Base-by-base conservation (phyloP, 176 grass and related monocot species). In the Canna indica region DNA sequence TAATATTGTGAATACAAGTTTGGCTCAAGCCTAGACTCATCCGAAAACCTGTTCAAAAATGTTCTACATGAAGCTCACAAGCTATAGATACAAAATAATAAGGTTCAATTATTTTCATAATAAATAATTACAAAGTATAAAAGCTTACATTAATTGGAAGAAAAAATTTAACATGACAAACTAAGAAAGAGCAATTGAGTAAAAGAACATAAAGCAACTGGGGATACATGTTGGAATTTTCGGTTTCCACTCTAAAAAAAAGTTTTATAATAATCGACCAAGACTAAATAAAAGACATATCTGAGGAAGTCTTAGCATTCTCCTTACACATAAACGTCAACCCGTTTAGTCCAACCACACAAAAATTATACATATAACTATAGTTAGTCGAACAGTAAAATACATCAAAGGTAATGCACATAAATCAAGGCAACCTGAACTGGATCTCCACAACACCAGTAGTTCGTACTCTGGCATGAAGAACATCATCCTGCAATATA, bases 391-490 rank as follows among this genome's bases (percentile, higher is more conserved):
- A 18, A 4, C 5, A 50, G 11, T 50, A 50, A 50, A 50, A 50
- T 50, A 4, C 2, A 61, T 30, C 16, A 30, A 28, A 28, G 30
- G 20, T 4, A 22, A 36, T 13, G 17, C 13, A 65, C 33, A 20
- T 65, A 65, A 33, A 38, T 65, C 16, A 32, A 73, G 25, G 67
- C 72, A 78, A 97, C 94, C 89, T 97, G 75, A 97, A 97, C 26
- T 97, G 94, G 67, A 85, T 97, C 74, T 97, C 86, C 38, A 92
- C 94, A 56, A 97, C 82, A 36, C 94, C 86, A 74, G 85, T 85
- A 68, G 93, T 97, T 46, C 86, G 76, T 65, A 97, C 88, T 90
- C 93, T 91, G 53, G 93, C 93, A 85, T 92, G 78, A 74, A 97
- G 86, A 59, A 97, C 93, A 75, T 97, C 93, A 56, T 92, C 93